Conservation (phyloP, 495 filamentous ascomycete genomes). For the Umbilicaria muhlenbergii region DNA sequence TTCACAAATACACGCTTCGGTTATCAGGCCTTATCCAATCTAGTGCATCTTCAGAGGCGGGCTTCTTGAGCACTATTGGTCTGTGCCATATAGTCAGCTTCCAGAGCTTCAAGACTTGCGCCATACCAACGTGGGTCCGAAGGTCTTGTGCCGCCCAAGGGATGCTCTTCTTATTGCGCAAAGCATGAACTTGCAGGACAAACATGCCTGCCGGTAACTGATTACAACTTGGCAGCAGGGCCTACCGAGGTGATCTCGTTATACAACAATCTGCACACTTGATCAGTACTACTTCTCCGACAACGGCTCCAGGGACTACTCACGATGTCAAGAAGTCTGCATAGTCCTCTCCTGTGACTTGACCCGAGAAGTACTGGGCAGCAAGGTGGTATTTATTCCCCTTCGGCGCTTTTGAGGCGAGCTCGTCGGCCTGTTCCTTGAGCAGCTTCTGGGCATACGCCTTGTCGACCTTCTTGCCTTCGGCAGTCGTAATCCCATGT, state of each 20-base stretch:
- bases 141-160: too few species aligned
- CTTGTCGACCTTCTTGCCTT: conserved; percentile 91
- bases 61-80: too few species aligned
- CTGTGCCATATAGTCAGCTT: too few species aligned
- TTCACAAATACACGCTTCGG: too few species aligned
- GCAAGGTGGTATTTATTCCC: conserved; percentile 88
- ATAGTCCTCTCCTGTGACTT: conserved; percentile 95
- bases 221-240: conserved; percentile 67
- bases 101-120: too few species aligned
- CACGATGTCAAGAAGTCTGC: conserved; percentile 87
- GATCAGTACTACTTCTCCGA: conserved; percentile 2
- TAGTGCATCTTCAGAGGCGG: too few species aligned
- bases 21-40: too few species aligned
- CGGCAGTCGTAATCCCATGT: conserved; percentile 71
- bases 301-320: conserved; percentile 16
- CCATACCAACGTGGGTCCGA: too few species aligned
- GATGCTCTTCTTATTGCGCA: background rate
- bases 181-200: too few species aligned
- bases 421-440: conserved; percentile 66
- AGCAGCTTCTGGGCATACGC: conserved; percentile 73
- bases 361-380: conserved; percentile 77
- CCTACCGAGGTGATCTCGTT: conserved; percentile 89
- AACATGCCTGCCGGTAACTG: background rate
- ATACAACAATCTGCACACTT: conserved; percentile 53
- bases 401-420: conserved; percentile 61